These are phyloP conservation scores for Lentinus tigrinus DNA, from an alignment of 768 basidiomycete species.

Conservation along the genomic window DNA sequence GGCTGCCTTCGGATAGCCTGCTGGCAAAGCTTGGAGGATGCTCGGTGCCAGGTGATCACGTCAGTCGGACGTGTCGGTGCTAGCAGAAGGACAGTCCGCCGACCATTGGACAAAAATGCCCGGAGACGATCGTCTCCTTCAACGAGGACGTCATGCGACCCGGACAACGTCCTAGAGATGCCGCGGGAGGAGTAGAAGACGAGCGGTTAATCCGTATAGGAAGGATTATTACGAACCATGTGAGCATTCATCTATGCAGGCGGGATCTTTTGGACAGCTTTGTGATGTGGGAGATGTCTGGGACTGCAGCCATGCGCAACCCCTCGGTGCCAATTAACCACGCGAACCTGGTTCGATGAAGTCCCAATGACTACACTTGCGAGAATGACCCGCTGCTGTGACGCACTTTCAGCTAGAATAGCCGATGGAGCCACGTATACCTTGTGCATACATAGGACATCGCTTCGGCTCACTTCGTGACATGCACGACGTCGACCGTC, in stretches of 20 bases:
- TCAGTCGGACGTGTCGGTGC: neutral
- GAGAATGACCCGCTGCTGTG: neutral
- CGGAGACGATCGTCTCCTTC: constrained; percentile 14
- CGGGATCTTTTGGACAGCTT: constrained; percentile 3
- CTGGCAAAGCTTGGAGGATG: constrained; percentile 5
- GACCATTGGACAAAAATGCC: constrained; percentile 17
- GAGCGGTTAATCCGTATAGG: constrained; percentile 6
- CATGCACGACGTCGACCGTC: too few relatives aligned
- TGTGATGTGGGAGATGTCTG: neutral
- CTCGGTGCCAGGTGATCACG: constrained; percentile 6
- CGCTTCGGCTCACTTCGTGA: neutral
- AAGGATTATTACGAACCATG: neutral
- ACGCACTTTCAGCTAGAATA: neutral
- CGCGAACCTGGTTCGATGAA: constrained; percentile 1
- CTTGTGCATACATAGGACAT: neutral
- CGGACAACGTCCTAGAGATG: constrained; percentile 2
- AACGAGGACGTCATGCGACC: constrained; percentile 3
- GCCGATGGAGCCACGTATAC: neutral
- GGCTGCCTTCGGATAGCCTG: neutral
- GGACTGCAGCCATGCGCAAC: neutral
- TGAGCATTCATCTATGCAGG: neutral
- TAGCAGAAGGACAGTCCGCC: neutral
- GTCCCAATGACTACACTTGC: constrained; percentile 1
- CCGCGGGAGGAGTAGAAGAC: neutral
- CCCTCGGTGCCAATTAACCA: neutral